Base-by-base conservation (phyloP, 2,329 filamentous ascomycete genomes). In the Pseudogymnoascus sp. region DNA sequence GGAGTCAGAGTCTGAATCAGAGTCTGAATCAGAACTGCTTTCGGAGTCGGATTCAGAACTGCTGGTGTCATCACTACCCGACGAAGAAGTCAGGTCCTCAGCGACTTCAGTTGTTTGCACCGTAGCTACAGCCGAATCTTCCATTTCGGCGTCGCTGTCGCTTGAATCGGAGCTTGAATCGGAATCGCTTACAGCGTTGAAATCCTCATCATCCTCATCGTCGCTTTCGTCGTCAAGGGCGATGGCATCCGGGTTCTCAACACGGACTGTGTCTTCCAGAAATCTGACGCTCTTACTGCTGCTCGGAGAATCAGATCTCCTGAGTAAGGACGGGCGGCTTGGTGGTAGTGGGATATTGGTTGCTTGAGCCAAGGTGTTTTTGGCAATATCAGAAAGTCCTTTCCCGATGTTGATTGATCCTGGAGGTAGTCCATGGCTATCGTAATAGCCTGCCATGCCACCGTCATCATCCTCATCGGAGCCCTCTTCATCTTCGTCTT, bases 381-480 rank as follows among this genome's bases (percentile, higher is more conserved):
- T 64, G 15, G 65, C 37, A 61, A 70, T 71, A 21, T 66, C 64
- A 11, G 65, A 66, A 26, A 71, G 61, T 15, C 66, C 70, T 63
- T 64, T 70, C 17, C 70, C 69, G 24, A 67, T 67, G 8, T 39
- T 54, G 11, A 71, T 72, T 4, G 70, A 71, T 26, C 70, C 71
- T 40, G 66, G 50, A 21, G 70, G 70, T 3, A 72, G 61, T 7
- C 71, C 69, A 62, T 71, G 66, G 24, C 70, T 66, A 58, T 70
- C 68, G 50, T 70, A 74, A 44, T 68, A 64, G 8, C 69, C 65
- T 21, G 73, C 54, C 11, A 73, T 57, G 13, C 66, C 41, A 58
- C 66, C 68, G 2, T 69, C 66, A 8, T 67, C 59, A 31, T 73
- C 68, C 26, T 70, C 61, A 9, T 54, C 44, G 6, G 58, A 60